Conservation (phyloP, 768 basidiomycete genomes). For the Lentinula sp. region DNA sequence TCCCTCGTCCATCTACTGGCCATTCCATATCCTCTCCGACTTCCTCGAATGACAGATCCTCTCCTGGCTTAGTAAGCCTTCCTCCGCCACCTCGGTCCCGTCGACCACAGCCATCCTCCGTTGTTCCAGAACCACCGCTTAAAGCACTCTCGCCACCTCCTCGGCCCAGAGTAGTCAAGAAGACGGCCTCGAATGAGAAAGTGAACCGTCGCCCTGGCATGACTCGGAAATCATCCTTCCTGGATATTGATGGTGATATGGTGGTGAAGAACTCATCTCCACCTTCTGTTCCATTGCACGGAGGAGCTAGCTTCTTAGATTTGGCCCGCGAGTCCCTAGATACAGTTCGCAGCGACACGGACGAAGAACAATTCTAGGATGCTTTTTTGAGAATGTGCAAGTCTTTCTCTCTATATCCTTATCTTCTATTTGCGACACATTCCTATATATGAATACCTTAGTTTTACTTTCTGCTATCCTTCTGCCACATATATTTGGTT, state of each 20-base stretch:
- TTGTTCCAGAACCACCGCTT: not conserved
- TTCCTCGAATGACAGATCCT: not conserved
- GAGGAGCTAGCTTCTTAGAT: slow-evolving; percentile 41
- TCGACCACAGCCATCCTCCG: not conserved
- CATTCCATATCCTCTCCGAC: not conserved
- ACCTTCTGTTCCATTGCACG: not conserved
- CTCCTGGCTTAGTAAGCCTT: slow-evolving; percentile 5
- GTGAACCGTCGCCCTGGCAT: slow-evolving; percentile 43
- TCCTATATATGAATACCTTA: slow-evolving; percentile 1
- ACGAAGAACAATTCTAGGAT: slow-evolving; percentile 5
- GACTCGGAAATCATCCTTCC: slow-evolving; percentile 65
- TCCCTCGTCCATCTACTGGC: slow-evolving; percentile 7
- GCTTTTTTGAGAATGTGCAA: not conserved
- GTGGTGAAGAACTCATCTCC: slow-evolving; percentile 17
- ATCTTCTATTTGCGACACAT: slow-evolving; percentile 2
- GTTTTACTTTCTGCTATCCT: slow-evolving; percentile 1
- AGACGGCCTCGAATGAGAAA: slow-evolving; percentile 29
- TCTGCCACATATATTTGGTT: slow-evolving; percentile 2
- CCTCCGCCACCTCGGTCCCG: slow-evolving; percentile 9
- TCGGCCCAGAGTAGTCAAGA: not conserved
- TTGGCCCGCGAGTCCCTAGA: slow-evolving; percentile 49
- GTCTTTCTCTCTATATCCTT: not conserved
- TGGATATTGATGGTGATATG: slow-evolving; percentile 57
- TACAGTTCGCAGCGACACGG: slow-evolving; percentile 27
- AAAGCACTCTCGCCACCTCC: slow-evolving; percentile 4